Evolutionary conservation across 208 protist genomes (phyloP).

Genomic region (Eutreptiella sp.): DNA sequence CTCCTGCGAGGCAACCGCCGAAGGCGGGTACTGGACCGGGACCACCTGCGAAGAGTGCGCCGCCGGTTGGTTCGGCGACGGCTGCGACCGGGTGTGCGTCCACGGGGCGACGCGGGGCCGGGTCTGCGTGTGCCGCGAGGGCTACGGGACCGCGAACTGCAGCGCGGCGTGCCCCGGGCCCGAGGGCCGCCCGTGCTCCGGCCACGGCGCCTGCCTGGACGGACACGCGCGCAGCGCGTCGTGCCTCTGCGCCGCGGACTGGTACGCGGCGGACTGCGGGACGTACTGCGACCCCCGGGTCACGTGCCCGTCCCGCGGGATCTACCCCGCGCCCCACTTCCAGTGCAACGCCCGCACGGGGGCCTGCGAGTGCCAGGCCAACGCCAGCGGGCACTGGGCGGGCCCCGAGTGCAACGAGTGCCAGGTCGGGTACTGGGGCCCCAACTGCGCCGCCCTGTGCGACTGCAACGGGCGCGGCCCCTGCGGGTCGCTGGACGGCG

Average conservation of each 20-base stretch:
- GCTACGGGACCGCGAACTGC: no score
- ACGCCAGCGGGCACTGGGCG: slow-evolving; percentile 8
- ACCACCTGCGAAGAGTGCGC: slow-evolving; percentile 12
- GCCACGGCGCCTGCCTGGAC: slow-evolving; percentile 20
- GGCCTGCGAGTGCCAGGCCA: slow-evolving; percentile 11
- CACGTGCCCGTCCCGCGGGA: no score
- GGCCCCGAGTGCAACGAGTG: slow-evolving; percentile 6
- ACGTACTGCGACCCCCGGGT: slow-evolving; percentile 18
- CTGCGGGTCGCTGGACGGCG: slow-evolving; percentile 16
- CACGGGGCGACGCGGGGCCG: no score
- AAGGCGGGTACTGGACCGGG: slow-evolving; percentile 4
- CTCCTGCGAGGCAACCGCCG: not conserved
- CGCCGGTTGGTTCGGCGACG: slow-evolving; percentile 11
- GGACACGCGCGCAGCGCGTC: slow-evolving; percentile 8
- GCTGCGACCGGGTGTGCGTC: slow-evolving; percentile 18
- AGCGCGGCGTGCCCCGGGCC: not conserved
- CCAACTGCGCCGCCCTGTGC: slow-evolving; percentile 19
- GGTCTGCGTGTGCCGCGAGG: no score
- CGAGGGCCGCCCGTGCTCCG: slow-evolving; percentile 7
- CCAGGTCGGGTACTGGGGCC: slow-evolving; percentile 2
- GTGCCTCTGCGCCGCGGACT: slow-evolving; percentile 21
- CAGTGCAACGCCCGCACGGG: slow-evolving; percentile 22
- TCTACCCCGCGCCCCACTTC: no score
- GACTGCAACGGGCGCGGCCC: slow-evolving; percentile 12
- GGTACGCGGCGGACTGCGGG: slow-evolving; percentile 18